Evolutionary conservation across 345 rosid genomes (phyloP).

Genomic region (Eucalyptus polybractea): DNA sequence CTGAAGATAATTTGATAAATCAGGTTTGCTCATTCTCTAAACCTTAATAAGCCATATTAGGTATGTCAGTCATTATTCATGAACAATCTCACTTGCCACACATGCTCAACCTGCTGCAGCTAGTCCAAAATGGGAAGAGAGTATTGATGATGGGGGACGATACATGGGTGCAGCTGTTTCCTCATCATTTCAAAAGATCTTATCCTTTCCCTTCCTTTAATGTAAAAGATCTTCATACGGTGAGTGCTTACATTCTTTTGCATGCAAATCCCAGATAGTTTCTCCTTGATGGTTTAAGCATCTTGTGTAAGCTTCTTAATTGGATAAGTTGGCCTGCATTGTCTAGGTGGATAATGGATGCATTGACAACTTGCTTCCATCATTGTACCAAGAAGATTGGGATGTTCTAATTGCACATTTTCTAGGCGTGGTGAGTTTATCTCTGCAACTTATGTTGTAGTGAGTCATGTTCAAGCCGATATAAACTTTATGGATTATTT

Average conservation of each 20-base stretch:
- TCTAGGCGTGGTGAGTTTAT: slow-evolving; percentile 77
- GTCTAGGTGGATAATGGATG: slow-evolving; percentile 90
- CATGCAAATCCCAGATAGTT: not conserved
- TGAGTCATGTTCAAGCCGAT: not conserved
- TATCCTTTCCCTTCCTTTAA: slow-evolving; percentile 92
- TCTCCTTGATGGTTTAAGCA: not conserved
- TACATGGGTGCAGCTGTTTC: slow-evolving; percentile 89
- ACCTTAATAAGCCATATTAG: not conserved
- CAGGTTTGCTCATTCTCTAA: slow-evolving; percentile 26
- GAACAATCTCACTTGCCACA: not conserved
- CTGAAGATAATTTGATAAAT: slow-evolving; percentile 74
- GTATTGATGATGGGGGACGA: slow-evolving; percentile 96
- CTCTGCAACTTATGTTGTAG: not conserved
- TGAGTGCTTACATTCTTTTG: slow-evolving; percentile 10
- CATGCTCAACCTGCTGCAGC: slow-evolving; percentile 14
- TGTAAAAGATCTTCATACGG: slow-evolving; percentile 88
- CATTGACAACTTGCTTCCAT: slow-evolving; percentile 63
- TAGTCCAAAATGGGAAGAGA: slow-evolving; percentile 67
- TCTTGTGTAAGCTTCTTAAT: not conserved
- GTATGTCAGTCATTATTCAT: not conserved
- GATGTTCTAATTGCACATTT: slow-evolving; percentile 95
- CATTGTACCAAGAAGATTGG: slow-evolving; percentile 73
- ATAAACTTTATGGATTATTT: not conserved
- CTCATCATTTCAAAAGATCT: slow-evolving; percentile 69
- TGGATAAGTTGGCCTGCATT: not conserved